These are phyloP conservation scores for Globisporangium ultimum DNA, from an alignment of 352 stramenopile genomes.

Conservation along the genomic window DNA sequence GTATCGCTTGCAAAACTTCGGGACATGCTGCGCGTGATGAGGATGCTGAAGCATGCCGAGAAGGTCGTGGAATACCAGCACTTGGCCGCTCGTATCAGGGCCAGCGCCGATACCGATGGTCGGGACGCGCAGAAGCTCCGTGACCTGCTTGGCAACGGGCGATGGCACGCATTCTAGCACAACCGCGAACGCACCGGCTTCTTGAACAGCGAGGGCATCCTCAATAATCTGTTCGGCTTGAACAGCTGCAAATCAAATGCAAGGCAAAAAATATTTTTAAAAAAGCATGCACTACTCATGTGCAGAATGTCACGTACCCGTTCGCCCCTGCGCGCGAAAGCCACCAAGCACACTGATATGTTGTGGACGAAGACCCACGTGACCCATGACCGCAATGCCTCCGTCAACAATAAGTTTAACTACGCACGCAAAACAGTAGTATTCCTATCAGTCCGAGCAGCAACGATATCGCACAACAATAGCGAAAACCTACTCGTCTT, in stretches of 20 bases:
- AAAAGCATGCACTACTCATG: neutral
- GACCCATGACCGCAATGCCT: slow-evolving; percentile 96
- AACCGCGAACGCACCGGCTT: slow-evolving; percentile 95
- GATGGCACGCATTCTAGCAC: slow-evolving; percentile 83
- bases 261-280: neutral
- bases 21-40: slow-evolving; percentile 94
- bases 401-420: slow-evolving; percentile 72
- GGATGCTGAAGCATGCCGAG: slow-evolving; percentile 98
- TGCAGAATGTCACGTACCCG: slow-evolving; percentile 45
- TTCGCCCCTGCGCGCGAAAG: slow-evolving; percentile 96
- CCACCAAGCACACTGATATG: slow-evolving; percentile 94
- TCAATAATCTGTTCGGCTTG: slow-evolving; percentile 93
- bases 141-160: slow-evolving; percentile 92
- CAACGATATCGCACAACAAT: neutral
- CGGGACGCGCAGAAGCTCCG: slow-evolving; percentile 94
- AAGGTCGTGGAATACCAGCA: slow-evolving; percentile 99
- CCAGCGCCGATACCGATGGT: slow-evolving; percentile 98
- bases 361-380: slow-evolving; percentile 97
- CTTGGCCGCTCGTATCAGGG: slow-evolving; percentile 91
- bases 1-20: slow-evolving; percentile 99
- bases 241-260: slow-evolving; percentile 27
- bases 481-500: slow-evolving; percentile 45
- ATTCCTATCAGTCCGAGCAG: slow-evolving; percentile 10
- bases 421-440: slow-evolving; percentile 17
- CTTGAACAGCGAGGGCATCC: slow-evolving; percentile 93